A percentile compares a stretch with the other conserved stretches of the same genome.
Conservation (phyloP, 73 alveolate species). For the Symbiodinium pilosum region DNA sequence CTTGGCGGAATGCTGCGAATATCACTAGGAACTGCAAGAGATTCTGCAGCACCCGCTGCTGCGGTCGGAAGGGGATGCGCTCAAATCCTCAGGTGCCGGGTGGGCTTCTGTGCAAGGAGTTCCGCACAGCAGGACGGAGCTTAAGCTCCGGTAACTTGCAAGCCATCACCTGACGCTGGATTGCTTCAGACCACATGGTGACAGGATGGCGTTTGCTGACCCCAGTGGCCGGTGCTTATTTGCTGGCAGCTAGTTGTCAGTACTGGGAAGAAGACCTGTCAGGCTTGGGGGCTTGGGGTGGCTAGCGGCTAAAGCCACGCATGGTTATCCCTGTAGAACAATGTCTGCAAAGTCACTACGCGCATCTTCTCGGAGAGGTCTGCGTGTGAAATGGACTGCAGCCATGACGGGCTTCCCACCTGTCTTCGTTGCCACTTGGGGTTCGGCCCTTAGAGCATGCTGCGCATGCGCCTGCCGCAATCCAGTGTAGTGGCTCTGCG, state of each 20-base stretch:
- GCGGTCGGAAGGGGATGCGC: background rate
- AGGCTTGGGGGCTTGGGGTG: no score
- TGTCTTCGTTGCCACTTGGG: background rate
- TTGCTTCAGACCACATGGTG: background rate
- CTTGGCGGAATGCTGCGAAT: background rate
- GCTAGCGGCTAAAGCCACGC: no score
- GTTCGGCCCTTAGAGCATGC: background rate
- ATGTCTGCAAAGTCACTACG: no score
- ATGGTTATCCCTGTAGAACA: no score
- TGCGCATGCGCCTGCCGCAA: background rate
- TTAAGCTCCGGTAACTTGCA: no score
- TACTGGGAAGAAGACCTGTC: constrained; percentile 1
- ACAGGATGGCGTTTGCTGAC: background rate
- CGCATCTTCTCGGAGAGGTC: background rate
- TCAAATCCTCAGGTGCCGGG: background rate
- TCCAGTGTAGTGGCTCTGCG: background rate
- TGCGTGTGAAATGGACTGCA: background rate
- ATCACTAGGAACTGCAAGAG: no score
- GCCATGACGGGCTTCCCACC: background rate
- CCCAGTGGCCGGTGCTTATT: background rate
- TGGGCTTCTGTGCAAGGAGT: background rate
- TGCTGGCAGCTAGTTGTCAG: background rate
- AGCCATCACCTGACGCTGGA: background rate
- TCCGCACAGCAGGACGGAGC: background rate
- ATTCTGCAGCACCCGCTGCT: constrained; percentile 3